Base-by-base conservation (phyloP, 352 stramenopile species). In the Globisporangium splendens region DNA sequence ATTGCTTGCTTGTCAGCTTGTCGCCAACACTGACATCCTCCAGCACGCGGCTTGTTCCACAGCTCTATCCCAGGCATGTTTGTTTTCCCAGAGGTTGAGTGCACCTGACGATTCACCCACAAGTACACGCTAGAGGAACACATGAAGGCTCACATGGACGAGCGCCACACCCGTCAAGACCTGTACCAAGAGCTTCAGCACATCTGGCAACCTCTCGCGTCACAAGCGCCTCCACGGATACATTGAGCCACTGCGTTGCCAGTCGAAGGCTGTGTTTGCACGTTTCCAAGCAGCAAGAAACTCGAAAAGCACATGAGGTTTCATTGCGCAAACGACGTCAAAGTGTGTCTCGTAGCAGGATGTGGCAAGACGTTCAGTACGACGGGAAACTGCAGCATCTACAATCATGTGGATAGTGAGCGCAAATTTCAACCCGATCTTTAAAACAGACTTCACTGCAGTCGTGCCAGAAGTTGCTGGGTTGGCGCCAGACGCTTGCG, bases 291-390 rank as follows among this genome's bases (percentile, higher is more conserved):
- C 22, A 52, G 58, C 56, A 74, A 79, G 60, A 83, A 83, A 54
- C 65, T 81, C 44, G 66, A 68, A 42, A 70, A 79, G 31, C 77
- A 88, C 62, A 65, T 83, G 69, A 73, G 72, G 56, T 71, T 71
- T 39, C 75, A 86, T 33, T 43, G 64, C 1, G 75, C 73, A 18
- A 63, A 60, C 48, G 65, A 61, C 20, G 70, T 79, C 14, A 66
- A 83, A 22, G 68, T 77, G 13, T 86, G 75, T 56, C 63, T 60
- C 41, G 66, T 77, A 22, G 63, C 54, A 14, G 65, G 70, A 20
- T 86, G 73, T 39, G 75, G 73, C 56, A 86, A 86, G 53, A 83
- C 73, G 15, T 86, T 85, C 56, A 85, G 69, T 46, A 83, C 75
- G 1, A 79, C 68, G 44, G 75, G 75, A 38, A 88, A 86, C 56